These are phyloP conservation scores for Lantana camara DNA, from an alignment of 257 asterid species.

Conservation along the genomic window DNA sequence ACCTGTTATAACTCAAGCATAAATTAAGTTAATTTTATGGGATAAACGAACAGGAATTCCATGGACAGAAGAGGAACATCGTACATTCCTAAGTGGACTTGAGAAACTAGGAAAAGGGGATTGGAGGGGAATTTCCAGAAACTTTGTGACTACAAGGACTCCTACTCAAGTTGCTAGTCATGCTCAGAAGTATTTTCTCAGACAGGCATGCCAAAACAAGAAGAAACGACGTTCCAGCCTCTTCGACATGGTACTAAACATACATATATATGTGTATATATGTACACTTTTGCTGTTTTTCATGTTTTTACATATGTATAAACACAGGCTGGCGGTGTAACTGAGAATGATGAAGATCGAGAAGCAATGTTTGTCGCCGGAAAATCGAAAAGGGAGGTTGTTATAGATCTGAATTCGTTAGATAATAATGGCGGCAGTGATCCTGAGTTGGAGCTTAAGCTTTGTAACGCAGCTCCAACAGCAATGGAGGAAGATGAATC, in stretches of 20 bases:
- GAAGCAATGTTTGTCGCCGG: background rate
- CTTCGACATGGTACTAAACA: slow-evolving; percentile 88
- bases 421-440: slow-evolving; percentile 6
- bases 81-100: slow-evolving; percentile 58
- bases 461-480: slow-evolving; percentile 48
- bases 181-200: slow-evolving; percentile 80
- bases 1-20: background rate
- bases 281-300: too few species aligned
- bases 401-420: slow-evolving; percentile 40
- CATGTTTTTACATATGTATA: background rate
- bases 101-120: slow-evolving; percentile 80
- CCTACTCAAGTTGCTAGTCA: slow-evolving; percentile 92
- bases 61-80: slow-evolving; percentile 90
- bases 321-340: slow-evolving; percentile 11
- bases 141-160: slow-evolving; percentile 65
- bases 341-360: slow-evolving; percentile 5
- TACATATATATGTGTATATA: too few species aligned
- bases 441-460: slow-evolving; percentile 55
- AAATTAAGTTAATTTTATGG: background rate
- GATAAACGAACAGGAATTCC: slow-evolving; percentile 52
- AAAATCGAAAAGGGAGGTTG: slow-evolving; percentile 7
- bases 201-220: slow-evolving; percentile 49
- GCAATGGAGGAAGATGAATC: slow-evolving; percentile 24
- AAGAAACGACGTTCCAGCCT: slow-evolving; percentile 74
- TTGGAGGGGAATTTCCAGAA: slow-evolving; percentile 86